Evolutionary conservation across 1,284 basidiomycete species (phyloP).

Genomic region (Caloboletus firmus): DNA sequence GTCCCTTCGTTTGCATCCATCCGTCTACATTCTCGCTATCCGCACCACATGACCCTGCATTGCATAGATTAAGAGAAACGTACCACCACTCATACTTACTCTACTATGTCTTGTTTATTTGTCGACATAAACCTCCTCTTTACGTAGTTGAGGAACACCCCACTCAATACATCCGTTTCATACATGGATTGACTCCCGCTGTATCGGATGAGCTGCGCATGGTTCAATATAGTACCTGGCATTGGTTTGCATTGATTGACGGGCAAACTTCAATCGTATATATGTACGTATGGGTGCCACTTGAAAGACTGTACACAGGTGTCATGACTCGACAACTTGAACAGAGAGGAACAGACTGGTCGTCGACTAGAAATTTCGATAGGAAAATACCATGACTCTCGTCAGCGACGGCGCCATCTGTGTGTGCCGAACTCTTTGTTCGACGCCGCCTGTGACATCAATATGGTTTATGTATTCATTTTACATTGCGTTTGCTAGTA

Average conservation of each 20-base stretch:
- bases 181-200: not conserved
- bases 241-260: not conserved
- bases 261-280: not conserved
- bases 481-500: too few relatives aligned
- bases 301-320: too few relatives aligned
- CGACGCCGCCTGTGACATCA: too few relatives aligned
- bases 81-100: constrained; percentile 31
- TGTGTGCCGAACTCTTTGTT: too few relatives aligned
- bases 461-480: too few relatives aligned
- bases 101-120: constrained; percentile 27
- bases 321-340: too few relatives aligned
- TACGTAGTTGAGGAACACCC: constrained; percentile 22
- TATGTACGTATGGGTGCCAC: too few relatives aligned
- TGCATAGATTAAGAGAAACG: constrained; percentile 33
- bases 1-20: constrained; percentile 33
- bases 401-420: too few relatives aligned
- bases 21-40: constrained; percentile 1
- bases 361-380: too few relatives aligned
- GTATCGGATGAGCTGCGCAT: too few relatives aligned
- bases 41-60: constrained; percentile 17
- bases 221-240: too few relatives aligned
- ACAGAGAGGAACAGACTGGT: not conserved
- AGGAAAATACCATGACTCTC: too few relatives aligned
- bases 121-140: constrained; percentile 7
- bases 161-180: constrained; percentile 23